phyloP scores from a whole-genome alignment of 352 stramenopile genomes.

The Phytophthora citrophthora region DNA sequence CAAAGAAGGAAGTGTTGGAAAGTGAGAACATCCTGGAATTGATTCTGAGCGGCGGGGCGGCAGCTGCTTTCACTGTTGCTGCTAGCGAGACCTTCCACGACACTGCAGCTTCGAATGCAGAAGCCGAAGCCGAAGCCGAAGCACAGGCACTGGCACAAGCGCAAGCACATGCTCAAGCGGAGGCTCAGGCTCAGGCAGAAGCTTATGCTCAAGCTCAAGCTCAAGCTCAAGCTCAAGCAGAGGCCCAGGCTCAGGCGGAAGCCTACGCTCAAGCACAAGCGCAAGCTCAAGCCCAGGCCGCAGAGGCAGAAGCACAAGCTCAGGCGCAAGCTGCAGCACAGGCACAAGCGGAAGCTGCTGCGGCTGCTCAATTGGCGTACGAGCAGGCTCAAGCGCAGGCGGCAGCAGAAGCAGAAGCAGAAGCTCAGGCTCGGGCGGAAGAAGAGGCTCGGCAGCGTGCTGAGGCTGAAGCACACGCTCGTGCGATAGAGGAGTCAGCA shows the following conservation, averaged over 20 bases:
- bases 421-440: conserved; percentile 33
- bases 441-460: conserved; percentile 32
- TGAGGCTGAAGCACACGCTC: conserved; percentile 38
- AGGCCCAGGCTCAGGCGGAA: conserved; percentile 33
- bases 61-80: conserved; percentile 15
- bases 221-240: conserved; percentile 35
- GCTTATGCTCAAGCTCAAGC: conserved; percentile 28
- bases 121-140: conserved; percentile 31
- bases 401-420: conserved; percentile 34
- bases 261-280: conserved; percentile 36
- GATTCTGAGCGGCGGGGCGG: conserved; percentile 45
- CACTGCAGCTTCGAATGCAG: conserved; percentile 20
- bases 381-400: conserved; percentile 37
- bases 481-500: conserved; percentile 26
- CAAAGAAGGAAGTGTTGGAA: conserved; percentile 66
- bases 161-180: conserved; percentile 30
- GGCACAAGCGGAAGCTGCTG: conserved; percentile 24
- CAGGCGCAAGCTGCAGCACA: conserved; percentile 29
- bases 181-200: conserved; percentile 32
- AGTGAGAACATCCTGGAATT: conserved; percentile 62
- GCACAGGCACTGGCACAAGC: conserved; percentile 34
- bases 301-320: conserved; percentile 35
- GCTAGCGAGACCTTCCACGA: conserved; percentile 21
- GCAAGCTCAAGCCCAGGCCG: conserved; percentile 23
- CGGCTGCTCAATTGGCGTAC: conserved; percentile 21